Conservation (phyloP, 2,329 filamentous ascomycete species). For the Didymella arachidicola region DNA sequence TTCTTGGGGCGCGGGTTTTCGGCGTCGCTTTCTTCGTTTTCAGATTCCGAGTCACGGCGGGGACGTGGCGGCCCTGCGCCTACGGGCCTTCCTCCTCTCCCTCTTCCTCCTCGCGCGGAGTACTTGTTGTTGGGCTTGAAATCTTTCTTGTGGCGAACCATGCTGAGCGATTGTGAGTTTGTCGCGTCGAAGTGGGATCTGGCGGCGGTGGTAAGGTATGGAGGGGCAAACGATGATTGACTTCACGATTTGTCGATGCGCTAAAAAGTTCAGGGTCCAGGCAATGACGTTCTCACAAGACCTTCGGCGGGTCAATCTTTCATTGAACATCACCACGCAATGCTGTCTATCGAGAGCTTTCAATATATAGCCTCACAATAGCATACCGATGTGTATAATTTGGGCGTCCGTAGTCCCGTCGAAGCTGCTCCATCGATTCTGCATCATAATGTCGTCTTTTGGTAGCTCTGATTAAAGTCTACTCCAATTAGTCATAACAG, state of each 20-base stretch:
- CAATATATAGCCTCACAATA: background rate
- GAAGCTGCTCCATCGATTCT: background rate
- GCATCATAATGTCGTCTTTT: background rate
- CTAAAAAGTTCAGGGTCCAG: slow-evolving; percentile 13
- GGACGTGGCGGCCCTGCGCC: slow-evolving; percentile 63
- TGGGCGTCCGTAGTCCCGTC: background rate
- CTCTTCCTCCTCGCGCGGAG: slow-evolving; percentile 51
- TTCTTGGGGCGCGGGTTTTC: slow-evolving; percentile 47
- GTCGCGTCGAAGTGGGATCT: background rate
- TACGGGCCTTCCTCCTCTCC: slow-evolving; percentile 50
- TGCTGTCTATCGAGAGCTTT: background rate
- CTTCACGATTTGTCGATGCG: slow-evolving; percentile 35
- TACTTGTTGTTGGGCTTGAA: slow-evolving; percentile 76
- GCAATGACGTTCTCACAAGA: slow-evolving; percentile 18
- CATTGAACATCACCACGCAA: background rate
- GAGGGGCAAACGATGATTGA: slow-evolving; percentile 32
- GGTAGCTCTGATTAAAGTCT: background rate
- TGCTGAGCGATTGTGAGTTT: slow-evolving; percentile 49
- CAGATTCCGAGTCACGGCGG: slow-evolving; percentile 34
- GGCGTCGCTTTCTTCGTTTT: slow-evolving; percentile 32
- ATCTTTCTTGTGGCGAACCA: slow-evolving; percentile 98
- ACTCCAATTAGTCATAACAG: background rate
- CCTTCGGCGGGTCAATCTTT: background rate
- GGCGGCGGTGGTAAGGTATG: slow-evolving; percentile 12
- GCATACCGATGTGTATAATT: background rate